These are phyloP conservation scores for Macrophomina pseudophaseolina DNA, from an alignment of 2,329 filamentous ascomycete genomes.

Conservation along the genomic window DNA sequence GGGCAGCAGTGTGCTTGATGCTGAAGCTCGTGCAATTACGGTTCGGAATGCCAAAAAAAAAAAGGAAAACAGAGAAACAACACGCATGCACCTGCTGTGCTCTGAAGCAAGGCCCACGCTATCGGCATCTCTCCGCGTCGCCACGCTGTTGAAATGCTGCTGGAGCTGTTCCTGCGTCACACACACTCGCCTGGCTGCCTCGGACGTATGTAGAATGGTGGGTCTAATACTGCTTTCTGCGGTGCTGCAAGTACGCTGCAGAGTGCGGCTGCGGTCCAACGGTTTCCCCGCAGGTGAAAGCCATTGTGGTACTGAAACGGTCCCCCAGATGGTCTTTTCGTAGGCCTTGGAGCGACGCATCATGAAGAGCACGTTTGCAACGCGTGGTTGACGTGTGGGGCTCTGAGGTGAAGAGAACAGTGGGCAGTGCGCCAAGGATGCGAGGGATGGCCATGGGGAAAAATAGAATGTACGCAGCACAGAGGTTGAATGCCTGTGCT, in stretches of 20 bases:
- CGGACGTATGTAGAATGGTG: not conserved
- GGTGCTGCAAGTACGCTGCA: not conserved
- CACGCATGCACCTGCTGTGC: too few relatives aligned
- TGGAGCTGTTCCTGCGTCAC: not conserved
- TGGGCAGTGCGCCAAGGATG: not conserved
- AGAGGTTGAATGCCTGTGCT: not conserved
- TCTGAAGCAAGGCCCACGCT: not conserved
- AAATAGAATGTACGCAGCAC: not conserved
- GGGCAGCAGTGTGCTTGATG: too few relatives aligned
- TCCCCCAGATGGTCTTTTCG: not conserved
- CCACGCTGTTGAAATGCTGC: too few relatives aligned
- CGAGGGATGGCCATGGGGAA: not conserved
- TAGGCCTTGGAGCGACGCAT: not conserved
- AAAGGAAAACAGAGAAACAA: too few relatives aligned
- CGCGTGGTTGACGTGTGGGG: constrained; percentile 1
- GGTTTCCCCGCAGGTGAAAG: not conserved
- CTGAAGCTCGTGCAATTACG: too few relatives aligned
- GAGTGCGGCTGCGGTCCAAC: not conserved
- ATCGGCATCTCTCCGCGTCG: not conserved
- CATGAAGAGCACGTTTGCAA: constrained; percentile 21
- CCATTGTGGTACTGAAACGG: not conserved
- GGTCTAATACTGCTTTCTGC: not conserved
- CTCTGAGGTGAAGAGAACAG: not conserved
- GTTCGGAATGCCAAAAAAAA: too few relatives aligned
- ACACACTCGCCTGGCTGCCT: not conserved